A percentile compares a stretch with the other conserved stretches of the same genome.
These are phyloP conservation scores for Phytophthora capsici DNA, from an alignment of 352 stramenopile genomes.

Conservation along the genomic window DNA sequence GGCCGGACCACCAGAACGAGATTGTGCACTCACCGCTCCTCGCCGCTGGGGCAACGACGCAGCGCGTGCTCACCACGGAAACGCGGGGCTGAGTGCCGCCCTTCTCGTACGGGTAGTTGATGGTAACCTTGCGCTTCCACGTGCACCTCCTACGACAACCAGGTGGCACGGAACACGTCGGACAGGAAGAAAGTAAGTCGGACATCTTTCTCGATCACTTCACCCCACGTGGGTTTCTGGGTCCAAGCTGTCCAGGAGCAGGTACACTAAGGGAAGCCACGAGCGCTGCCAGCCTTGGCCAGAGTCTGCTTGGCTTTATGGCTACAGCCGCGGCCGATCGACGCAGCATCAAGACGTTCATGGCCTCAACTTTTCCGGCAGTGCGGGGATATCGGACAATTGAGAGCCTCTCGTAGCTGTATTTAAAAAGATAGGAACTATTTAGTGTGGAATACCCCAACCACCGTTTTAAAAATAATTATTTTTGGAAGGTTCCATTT, in stretches of 20 bases:
- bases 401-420: slow-evolving; percentile 16
- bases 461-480: no score
- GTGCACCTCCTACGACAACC: slow-evolving; percentile 84
- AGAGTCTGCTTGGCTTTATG: slow-evolving; percentile 42
- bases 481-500: no score
- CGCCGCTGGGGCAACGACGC: slow-evolving; percentile 98
- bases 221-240: slow-evolving; percentile 69
- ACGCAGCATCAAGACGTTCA: slow-evolving; percentile 67
- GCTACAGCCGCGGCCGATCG: slow-evolving; percentile 53
- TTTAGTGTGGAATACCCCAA: not conserved
- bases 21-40: slow-evolving; percentile 90
- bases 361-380: slow-evolving; percentile 30
- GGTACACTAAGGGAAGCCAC: slow-evolving; percentile 44
- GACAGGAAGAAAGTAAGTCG: slow-evolving; percentile 86
- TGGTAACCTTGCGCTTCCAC: slow-evolving; percentile 95
- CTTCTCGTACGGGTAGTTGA: slow-evolving; percentile 99
- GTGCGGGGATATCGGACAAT: slow-evolving; percentile 24
- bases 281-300: slow-evolving; percentile 20
- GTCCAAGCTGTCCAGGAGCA: slow-evolving; percentile 34
- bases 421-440: not conserved
- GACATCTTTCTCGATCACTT: slow-evolving; percentile 85
- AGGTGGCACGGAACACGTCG: slow-evolving; percentile 81
- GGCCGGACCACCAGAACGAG: slow-evolving; percentile 25
- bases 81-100: slow-evolving; percentile 94
- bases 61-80: slow-evolving; percentile 99